Conservation (phyloP, 768 basidiomycete genomes). For the Lentinus brumalis region DNA sequence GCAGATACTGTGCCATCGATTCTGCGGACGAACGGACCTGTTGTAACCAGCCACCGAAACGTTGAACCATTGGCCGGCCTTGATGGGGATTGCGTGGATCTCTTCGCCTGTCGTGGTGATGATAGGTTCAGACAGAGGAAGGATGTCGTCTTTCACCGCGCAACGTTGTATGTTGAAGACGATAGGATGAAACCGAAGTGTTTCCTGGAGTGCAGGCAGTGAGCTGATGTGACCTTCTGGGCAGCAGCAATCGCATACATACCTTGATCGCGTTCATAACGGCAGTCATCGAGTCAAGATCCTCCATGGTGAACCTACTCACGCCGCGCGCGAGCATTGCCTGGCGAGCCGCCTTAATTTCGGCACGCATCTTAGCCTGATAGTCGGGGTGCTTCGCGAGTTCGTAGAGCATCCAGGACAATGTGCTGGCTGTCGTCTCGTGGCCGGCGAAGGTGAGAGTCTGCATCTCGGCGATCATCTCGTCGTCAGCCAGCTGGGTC, state of each 20-base stretch:
- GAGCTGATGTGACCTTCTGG: not conserved
- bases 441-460: slow-evolving; percentile 2
- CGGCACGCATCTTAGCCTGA: slow-evolving; percentile 11
- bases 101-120: slow-evolving; percentile 26
- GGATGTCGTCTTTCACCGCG: slow-evolving; percentile 30
- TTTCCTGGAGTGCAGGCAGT: slow-evolving; percentile 11
- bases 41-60: slow-evolving; percentile 29
- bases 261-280: slow-evolving; percentile 27
- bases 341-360: slow-evolving; percentile 2
- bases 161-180: slow-evolving; percentile 19
- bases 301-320: slow-evolving; percentile 17
- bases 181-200: slow-evolving; percentile 24
- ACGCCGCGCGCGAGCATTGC: not conserved
- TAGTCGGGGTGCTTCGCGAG: slow-evolving; percentile 1
- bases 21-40: slow-evolving; percentile 22
- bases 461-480: slow-evolving; percentile 17
- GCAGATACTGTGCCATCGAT: too few relatives aligned
- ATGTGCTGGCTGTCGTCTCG: slow-evolving; percentile 4
- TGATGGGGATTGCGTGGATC: slow-evolving; percentile 26
- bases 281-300: not conserved
- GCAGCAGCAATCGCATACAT: not conserved
- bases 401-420: slow-evolving; percentile 9
- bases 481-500: slow-evolving; percentile 2
- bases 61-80: slow-evolving; percentile 37
- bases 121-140: slow-evolving; percentile 36